These are phyloP conservation scores for Fusarium solani-melongenae DNA, from an alignment of 2,329 filamentous ascomycete species.

Conservation along the genomic window DNA sequence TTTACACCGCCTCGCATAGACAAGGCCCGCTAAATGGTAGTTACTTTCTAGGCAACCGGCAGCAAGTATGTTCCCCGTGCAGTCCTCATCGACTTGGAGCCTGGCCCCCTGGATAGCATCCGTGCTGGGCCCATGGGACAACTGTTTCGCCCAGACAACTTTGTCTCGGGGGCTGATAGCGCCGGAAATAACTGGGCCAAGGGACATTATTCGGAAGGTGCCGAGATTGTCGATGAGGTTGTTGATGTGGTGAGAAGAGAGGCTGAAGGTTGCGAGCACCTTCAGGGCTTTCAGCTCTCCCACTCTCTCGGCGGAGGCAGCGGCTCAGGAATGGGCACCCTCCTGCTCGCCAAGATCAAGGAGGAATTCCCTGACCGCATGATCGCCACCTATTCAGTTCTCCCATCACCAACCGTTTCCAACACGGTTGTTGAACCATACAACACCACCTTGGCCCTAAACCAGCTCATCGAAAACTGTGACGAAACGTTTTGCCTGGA, in stretches of 20 bases:
- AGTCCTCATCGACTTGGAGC: slow-evolving; percentile 98
- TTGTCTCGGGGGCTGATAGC: slow-evolving; percentile 98
- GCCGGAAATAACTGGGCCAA: slow-evolving; percentile 99
- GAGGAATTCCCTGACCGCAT: slow-evolving; percentile 99
- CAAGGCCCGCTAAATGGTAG: slow-evolving; percentile 6
- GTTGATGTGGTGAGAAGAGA: slow-evolving; percentile 98
- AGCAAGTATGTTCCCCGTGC: slow-evolving; percentile 99
- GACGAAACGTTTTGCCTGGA: slow-evolving; percentile 99
- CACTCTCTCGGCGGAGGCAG: slow-evolving; percentile 99
- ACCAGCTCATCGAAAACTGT: slow-evolving; percentile 99
- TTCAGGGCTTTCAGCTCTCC: slow-evolving; percentile 99
- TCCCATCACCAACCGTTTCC: slow-evolving; percentile 98
- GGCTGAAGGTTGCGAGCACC: slow-evolving; percentile 98
- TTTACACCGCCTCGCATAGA: not conserved
- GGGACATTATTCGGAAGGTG: slow-evolving; percentile 99
- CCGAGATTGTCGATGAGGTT: slow-evolving; percentile 97
- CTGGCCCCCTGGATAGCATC: slow-evolving; percentile 99
- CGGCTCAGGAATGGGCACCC: slow-evolving; percentile 99
- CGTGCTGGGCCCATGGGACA: slow-evolving; percentile 97
- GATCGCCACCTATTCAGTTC: slow-evolving; percentile 99
- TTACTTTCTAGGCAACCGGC: slow-evolving; percentile 75
- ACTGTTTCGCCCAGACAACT: slow-evolving; percentile 99
- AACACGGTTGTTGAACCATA: slow-evolving; percentile 99
- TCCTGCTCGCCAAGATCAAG: slow-evolving; percentile 99
- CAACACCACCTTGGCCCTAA: slow-evolving; percentile 98